These are phyloP conservation scores for Volutella citrinella DNA, from an alignment of 2,329 filamentous ascomycete species.

Conservation along the genomic window DNA sequence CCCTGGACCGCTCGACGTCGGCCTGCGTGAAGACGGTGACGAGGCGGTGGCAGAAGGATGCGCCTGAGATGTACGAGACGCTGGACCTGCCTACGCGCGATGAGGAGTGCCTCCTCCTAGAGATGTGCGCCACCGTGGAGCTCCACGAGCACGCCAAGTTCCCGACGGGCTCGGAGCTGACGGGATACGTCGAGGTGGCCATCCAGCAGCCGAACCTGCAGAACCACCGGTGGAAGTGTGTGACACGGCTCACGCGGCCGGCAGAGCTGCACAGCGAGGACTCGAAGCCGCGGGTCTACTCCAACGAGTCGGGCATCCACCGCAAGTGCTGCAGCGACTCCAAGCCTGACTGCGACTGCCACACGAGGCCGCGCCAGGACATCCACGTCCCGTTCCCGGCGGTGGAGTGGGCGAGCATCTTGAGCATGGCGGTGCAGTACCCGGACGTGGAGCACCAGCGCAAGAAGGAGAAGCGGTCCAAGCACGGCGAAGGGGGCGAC, in stretches of 20 bases:
- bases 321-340: conserved; percentile 49
- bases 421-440: conserved; percentile 55
- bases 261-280: conserved; percentile 49
- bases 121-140: conserved; percentile 61
- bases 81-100: conserved; percentile 48
- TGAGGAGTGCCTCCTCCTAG: conserved; percentile 54
- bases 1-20: conserved; percentile 53
- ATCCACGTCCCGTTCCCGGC: conserved; percentile 58
- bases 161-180: conserved; percentile 57
- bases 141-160: conserved; percentile 56
- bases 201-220: conserved; percentile 53
- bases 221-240: conserved; percentile 58
- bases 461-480: conserved; percentile 35
- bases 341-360: conserved; percentile 49
- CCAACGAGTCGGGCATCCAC: conserved; percentile 51
- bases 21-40: conserved; percentile 52
- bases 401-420: conserved; percentile 55
- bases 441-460: conserved; percentile 41
- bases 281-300: conserved; percentile 42
- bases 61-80: conserved; percentile 53
- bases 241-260: conserved; percentile 57
- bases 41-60: conserved; percentile 55
- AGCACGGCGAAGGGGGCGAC: conserved; percentile 29
- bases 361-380: conserved; percentile 43
- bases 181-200: conserved; percentile 57